phyloP scores from a whole-genome alignment of 2,329 filamentous ascomycete species.

The Epichloe typhina region DNA sequence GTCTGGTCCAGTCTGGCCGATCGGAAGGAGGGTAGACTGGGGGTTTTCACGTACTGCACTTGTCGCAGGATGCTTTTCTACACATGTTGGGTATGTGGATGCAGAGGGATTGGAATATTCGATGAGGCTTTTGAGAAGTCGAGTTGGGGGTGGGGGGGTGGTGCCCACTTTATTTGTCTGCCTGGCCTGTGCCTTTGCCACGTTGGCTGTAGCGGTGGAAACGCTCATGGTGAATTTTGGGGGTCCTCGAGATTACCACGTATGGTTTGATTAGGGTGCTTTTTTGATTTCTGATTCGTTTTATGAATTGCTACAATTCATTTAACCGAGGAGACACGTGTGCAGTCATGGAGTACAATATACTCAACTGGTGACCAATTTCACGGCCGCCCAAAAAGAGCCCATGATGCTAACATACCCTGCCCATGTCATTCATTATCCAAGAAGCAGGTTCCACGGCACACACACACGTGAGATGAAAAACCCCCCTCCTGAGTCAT shows the following conservation, averaged over 20 bases:
- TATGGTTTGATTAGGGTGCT: too few species aligned
- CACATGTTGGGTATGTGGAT: constrained; percentile 38
- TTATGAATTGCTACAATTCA: too few species aligned
- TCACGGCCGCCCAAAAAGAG: background rate
- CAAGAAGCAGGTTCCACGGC: background rate
- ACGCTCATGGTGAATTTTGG: too few species aligned
- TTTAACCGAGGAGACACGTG: too few species aligned
- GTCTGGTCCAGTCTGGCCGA: too few species aligned
- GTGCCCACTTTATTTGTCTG: too few species aligned
- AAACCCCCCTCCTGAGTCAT: background rate
- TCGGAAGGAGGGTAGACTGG: too few species aligned
- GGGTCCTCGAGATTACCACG: too few species aligned
- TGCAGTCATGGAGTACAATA: too few species aligned
- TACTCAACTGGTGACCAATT: background rate
- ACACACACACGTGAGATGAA: background rate
- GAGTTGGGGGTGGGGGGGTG: background rate
- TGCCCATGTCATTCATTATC: background rate
- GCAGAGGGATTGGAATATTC: background rate
- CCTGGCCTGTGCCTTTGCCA: too few species aligned
- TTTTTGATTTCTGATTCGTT: too few species aligned
- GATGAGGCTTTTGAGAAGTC: background rate
- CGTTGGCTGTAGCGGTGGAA: too few species aligned
- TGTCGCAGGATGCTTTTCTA: constrained; percentile 46
- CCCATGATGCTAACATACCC: background rate
- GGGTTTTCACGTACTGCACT: constrained; percentile 39